A percentile compares a stretch with the other conserved stretches of the same genome.
These are phyloP conservation scores for Panicum virgatum DNA, from an alignment of 202 grass and related monocot species.

Conservation along the genomic window DNA sequence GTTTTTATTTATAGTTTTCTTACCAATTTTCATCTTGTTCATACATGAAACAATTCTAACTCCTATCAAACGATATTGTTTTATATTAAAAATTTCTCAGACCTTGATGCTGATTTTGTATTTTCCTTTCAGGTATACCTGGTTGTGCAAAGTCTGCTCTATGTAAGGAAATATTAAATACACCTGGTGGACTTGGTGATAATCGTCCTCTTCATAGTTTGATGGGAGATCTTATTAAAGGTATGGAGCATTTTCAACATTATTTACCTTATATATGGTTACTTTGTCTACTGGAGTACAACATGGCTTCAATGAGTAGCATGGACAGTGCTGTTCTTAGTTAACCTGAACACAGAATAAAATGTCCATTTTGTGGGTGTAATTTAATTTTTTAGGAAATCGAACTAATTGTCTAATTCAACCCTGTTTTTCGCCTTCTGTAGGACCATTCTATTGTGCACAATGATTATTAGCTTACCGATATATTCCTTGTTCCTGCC, in stretches of 20 bases:
- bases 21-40: constrained; percentile 7
- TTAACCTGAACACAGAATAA: neutral
- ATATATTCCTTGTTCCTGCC: neutral
- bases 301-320: neutral
- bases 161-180: constrained; percentile 88
- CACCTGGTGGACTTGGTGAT: constrained; percentile 77
- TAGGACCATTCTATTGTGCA: constrained; percentile 6
- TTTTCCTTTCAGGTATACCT: constrained; percentile 78
- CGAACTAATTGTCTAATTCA: neutral
- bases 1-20: constrained; percentile 13
- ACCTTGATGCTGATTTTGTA: neutral
- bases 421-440: neutral
- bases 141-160: constrained; percentile 98
- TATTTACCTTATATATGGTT: constrained; percentile 20
- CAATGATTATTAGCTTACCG: neutral
- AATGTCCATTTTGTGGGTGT: neutral
- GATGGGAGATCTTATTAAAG: constrained; percentile 99
- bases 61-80: neutral
- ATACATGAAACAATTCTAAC: neutral
- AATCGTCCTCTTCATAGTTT: constrained; percentile 86
- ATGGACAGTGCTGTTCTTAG: neutral
- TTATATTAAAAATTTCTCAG: neutral
- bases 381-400: neutral
- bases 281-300: constrained; percentile 12
- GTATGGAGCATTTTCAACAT: constrained; percentile 42